These are phyloP conservation scores for Phytophthora capsici DNA, from an alignment of 352 stramenopile species.

Conservation along the genomic window DNA sequence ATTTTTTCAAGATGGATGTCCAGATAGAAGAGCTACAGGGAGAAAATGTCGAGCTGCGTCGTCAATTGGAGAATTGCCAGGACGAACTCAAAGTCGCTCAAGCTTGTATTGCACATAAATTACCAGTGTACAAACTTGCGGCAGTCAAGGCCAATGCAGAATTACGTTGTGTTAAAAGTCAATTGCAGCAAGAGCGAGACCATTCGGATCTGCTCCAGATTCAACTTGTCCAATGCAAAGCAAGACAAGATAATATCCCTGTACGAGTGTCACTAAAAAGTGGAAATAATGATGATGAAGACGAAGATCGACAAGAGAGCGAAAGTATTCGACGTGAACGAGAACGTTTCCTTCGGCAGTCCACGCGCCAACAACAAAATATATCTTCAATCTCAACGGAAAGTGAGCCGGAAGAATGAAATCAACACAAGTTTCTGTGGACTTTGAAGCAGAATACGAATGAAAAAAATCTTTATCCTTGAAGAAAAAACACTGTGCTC, in stretches of 20 bases:
- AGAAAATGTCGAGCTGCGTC: slow-evolving; percentile 45
- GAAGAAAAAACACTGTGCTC: not conserved
- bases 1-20: slow-evolving; percentile 61
- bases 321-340: slow-evolving; percentile 9
- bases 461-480: not conserved
- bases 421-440: too few relatives aligned
- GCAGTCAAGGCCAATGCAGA: slow-evolving; percentile 51
- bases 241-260: slow-evolving; percentile 27
- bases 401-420: too few relatives aligned
- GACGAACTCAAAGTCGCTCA: slow-evolving; percentile 16
- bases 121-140: slow-evolving; percentile 38
- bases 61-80: slow-evolving; percentile 26
- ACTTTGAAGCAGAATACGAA: too few relatives aligned
- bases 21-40: slow-evolving; percentile 48
- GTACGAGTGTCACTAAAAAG: slow-evolving; percentile 12
- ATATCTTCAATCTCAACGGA: not conserved
- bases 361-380: not conserved
- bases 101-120: slow-evolving; percentile 24
- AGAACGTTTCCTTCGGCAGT: slow-evolving; percentile 31
- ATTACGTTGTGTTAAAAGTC: slow-evolving; percentile 42
- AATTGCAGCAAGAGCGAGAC: slow-evolving; percentile 42
- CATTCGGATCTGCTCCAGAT: slow-evolving; percentile 40
- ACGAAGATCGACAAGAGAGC: slow-evolving; percentile 3
- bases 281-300: slow-evolving; percentile 15
- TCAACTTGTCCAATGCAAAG: slow-evolving; percentile 35